phyloP scores from a whole-genome alignment of 176 grass and related monocot species.

The Musa schizocarpa region DNA sequence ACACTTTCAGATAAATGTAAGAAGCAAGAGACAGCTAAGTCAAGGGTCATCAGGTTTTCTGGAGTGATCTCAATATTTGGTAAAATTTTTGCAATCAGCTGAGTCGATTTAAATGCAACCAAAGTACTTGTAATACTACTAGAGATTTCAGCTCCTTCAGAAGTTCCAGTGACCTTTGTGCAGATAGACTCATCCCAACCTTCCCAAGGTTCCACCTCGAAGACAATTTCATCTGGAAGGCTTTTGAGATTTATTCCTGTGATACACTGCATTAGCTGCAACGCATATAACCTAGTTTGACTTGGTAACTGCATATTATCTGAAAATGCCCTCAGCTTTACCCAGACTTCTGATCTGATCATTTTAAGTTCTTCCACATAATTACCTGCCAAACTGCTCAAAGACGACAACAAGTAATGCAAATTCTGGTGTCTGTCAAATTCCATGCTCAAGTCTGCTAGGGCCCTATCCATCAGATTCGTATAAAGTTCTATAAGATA shows the following conservation, averaged over 20 bases:
- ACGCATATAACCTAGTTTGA: constrained; percentile 54
- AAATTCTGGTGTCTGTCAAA: constrained; percentile 31
- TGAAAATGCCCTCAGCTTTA: constrained; percentile 55
- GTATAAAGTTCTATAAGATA: constrained; percentile 61
- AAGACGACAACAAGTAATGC: constrained; percentile 57
- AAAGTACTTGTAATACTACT: constrained; percentile 65
- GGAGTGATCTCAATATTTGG: constrained; percentile 53
- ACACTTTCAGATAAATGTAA: constrained; percentile 56
- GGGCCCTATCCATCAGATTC: constrained; percentile 32
- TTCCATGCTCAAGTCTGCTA: constrained; percentile 37
- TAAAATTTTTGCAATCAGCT: constrained; percentile 44
- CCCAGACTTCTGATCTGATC: constrained; percentile 65
- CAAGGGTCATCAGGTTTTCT: constrained; percentile 54
- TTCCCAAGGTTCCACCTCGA: constrained; percentile 83
- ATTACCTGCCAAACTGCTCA: constrained; percentile 51
- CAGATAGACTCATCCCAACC: constrained; percentile 57
- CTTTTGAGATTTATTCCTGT: constrained; percentile 73
- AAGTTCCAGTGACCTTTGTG: constrained; percentile 23
- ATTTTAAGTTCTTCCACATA: constrained; percentile 48
- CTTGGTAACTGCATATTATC: constrained; percentile 69
- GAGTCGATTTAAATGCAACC: constrained; percentile 77
- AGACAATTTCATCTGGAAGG: constrained; percentile 65
- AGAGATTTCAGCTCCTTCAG: constrained; percentile 33
- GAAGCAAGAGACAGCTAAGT: constrained; percentile 79
- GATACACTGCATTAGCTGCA: constrained; percentile 86